Conservation (phyloP, 2,329 filamentous ascomycete species). For the Raffaelea albimanens region DNA sequence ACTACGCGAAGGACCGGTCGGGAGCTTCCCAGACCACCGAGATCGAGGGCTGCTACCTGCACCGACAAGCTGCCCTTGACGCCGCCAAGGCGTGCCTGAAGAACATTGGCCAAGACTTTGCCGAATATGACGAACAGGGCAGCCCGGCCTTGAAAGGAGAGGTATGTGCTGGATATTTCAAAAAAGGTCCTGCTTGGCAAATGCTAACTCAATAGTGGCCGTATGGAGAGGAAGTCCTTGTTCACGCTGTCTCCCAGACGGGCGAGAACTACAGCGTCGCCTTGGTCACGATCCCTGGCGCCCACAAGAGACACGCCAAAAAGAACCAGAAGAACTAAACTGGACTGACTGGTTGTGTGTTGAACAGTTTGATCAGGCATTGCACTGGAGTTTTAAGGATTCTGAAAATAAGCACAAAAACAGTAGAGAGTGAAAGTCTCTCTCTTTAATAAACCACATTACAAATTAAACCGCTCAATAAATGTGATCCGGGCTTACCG, state of each 20-base stretch:
- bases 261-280: slow-evolving; percentile 30
- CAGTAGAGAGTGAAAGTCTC: too few species aligned
- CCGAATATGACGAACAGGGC: slow-evolving; percentile 24
- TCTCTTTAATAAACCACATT: too few species aligned
- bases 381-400: too few species aligned
- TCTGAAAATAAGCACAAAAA: too few species aligned
- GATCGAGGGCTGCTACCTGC: slow-evolving; percentile 28
- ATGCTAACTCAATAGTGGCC: slow-evolving; percentile 23
- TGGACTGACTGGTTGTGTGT: too few species aligned
- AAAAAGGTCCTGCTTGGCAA: neutral
- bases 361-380: too few species aligned
- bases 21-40: slow-evolving; percentile 24
- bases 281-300: slow-evolving; percentile 23
- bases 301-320: slow-evolving; percentile 16
- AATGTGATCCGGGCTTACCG: too few species aligned
- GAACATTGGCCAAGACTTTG: slow-evolving; percentile 16
- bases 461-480: too few species aligned
- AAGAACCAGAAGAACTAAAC: slow-evolving; percentile 5
- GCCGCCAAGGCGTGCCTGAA: slow-evolving; percentile 25
- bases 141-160: slow-evolving; percentile 6
- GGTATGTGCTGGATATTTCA: neutral
- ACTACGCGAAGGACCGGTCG: slow-evolving; percentile 29
- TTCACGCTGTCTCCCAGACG: slow-evolving; percentile 30
- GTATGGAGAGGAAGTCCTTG: slow-evolving; percentile 33
- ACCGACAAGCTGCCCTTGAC: slow-evolving; percentile 21